These are phyloP conservation scores for Tylopilus subfusipes DNA, from an alignment of 768 basidiomycete species.

Conservation along the genomic window DNA sequence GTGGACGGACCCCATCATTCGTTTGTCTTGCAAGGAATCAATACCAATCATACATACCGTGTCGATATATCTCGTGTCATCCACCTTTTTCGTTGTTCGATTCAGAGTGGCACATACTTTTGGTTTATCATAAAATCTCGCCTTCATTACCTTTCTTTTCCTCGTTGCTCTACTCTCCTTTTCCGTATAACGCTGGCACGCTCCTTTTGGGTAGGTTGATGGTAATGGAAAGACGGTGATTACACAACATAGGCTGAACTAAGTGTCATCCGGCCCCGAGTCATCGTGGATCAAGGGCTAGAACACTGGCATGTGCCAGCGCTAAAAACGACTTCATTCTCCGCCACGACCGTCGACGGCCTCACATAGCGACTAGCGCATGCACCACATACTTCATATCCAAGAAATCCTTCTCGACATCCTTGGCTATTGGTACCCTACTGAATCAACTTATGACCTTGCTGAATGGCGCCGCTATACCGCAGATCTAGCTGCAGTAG, in stretches of 20 bases:
- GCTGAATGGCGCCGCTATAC: not conserved
- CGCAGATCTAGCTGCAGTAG: not conserved
- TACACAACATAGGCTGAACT: not conserved
- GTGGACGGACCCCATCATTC: slow-evolving; percentile 1
- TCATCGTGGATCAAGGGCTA: too few species aligned
- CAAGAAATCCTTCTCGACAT: not conserved
- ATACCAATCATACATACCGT: slow-evolving; percentile 12
- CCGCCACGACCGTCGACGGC: not conserved
- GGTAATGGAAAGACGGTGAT: slow-evolving; percentile 4
- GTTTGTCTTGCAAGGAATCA: slow-evolving; percentile 14
- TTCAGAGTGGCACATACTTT: not conserved
- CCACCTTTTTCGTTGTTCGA: not conserved
- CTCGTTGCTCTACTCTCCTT: not conserved
- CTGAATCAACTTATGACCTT: not conserved
- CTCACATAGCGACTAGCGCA: not conserved
- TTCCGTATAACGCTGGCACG: slow-evolving; percentile 2
- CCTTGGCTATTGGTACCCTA: not conserved
- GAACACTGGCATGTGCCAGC: too few species aligned
- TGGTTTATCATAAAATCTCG: not conserved
- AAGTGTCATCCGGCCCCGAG: not conserved
- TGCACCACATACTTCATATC: not conserved
- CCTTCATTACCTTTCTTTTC: not conserved
- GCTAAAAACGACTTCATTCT: too few species aligned
- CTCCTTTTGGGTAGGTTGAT: slow-evolving; percentile 4
- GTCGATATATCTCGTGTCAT: slow-evolving; percentile 3